Evolutionary conservation across 1,284 basidiomycete genomes (phyloP).

Genomic region (Leccinum colubrinum): DNA sequence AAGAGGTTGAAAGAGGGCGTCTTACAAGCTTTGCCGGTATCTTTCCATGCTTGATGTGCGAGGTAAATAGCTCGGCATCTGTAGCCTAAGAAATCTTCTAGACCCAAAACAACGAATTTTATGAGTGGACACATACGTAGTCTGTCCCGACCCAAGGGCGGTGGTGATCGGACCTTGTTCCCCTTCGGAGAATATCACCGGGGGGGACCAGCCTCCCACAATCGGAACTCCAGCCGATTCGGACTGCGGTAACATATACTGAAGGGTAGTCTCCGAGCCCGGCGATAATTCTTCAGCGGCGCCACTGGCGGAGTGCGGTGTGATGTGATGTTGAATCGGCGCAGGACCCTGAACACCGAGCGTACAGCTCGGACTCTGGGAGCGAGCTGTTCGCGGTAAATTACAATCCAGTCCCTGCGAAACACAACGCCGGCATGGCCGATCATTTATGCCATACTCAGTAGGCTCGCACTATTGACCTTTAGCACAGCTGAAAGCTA

Average conservation of each 20-base stretch:
- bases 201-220: constrained; percentile 1
- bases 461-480: constrained; percentile 17
- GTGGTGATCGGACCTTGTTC: constrained; percentile 6
- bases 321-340: constrained; percentile 2
- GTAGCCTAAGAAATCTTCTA: constrained; percentile 10
- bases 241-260: constrained; percentile 9
- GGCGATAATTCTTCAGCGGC: constrained; percentile 3
- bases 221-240: constrained; percentile 1
- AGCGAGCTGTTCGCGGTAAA: constrained; percentile 15
- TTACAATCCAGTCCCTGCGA: constrained; percentile 9
- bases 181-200: constrained; percentile 1
- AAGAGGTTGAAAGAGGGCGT: not conserved
- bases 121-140: constrained; percentile 13
- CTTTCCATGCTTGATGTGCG: not conserved
- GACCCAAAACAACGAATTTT: not conserved
- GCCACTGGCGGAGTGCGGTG: constrained; percentile 7
- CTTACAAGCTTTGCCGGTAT: constrained; percentile 20
- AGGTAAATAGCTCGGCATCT: not conserved
- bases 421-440: constrained; percentile 24
- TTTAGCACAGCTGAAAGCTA: constrained; percentile 6
- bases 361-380: constrained; percentile 23
- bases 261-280: constrained; percentile 1
- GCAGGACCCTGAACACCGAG: constrained; percentile 13
- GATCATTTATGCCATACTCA: constrained; percentile 18
- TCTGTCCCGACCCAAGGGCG: constrained; percentile 1